Percentiles rank a stretch among this genome's conserved stretches.
These are phyloP conservation scores for Vachellia pachyceras DNA, from an alignment of 306 rosid genomes.

Conservation along the genomic window DNA sequence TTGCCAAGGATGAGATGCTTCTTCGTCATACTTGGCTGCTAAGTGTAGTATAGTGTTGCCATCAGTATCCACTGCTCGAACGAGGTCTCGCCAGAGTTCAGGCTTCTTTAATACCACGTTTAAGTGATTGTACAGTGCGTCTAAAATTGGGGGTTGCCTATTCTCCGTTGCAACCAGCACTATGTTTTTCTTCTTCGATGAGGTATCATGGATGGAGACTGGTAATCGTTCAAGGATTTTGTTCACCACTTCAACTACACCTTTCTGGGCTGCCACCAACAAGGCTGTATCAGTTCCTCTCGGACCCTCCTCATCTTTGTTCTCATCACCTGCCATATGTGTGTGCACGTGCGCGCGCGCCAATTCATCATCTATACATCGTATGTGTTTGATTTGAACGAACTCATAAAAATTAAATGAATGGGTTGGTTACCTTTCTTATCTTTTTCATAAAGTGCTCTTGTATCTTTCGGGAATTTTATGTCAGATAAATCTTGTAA, in stretches of 20 bases:
- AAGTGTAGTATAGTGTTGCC: slow-evolving; percentile 25
- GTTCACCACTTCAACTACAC: neutral
- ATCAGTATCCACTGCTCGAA: neutral
- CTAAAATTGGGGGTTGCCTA: neutral
- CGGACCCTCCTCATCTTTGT: neutral
- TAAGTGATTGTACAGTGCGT: neutral
- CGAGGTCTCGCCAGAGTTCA: neutral
- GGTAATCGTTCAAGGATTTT: neutral
- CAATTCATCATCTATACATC: no score
- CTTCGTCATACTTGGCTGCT: neutral
- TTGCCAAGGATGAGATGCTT: neutral
- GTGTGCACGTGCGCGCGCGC: no score
- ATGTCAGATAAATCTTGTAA: rapidly evolving
- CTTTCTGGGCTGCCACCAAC: neutral
- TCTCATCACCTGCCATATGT: neutral
- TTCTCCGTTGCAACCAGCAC: slow-evolving; percentile 7
- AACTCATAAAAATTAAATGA: no score
- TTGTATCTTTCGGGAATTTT: no score
- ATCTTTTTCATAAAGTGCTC: no score
- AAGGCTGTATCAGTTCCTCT: neutral
- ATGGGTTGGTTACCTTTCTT: no score
- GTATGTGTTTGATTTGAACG: no score
- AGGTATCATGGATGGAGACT: neutral
- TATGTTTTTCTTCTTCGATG: neutral
- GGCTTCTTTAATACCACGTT: neutral